Base-by-base conservation (phyloP, 1,139 yeast species). In the Hyphopichia burtonii region DNA sequence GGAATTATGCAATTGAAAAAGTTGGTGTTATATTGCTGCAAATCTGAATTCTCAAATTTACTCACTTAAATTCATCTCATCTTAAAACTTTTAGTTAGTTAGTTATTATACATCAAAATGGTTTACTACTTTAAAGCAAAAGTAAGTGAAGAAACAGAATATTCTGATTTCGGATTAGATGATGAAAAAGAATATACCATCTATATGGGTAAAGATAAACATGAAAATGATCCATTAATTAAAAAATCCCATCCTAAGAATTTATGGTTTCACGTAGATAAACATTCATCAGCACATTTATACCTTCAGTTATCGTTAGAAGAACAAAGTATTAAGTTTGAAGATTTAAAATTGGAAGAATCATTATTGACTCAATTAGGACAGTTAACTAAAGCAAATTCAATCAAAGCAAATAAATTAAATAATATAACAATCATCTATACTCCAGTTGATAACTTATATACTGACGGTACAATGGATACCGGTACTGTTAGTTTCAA, bases 181-280 rank as follows among this genome's bases (percentile, higher is more conserved):
- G 59, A 43, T 41, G 51, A 9, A 14, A 9, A 20, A 7, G 70
- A 45, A 44, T 60, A 59, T 39, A 53, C 51, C 37, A 63, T 84
- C 3, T 84, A 82, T 50, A 83, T 85, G 84, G 96, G 96, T 3
- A 82, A 76, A 54, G 88, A 87, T 58, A 86, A 86, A 59, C 68
- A 72, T 46, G 95, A 87, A 60, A 87, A 87, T 57, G 95, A 86
- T 54, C 77, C 80, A 20, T 65, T 88, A 44, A 83, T 88, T 44
- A 82, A 80, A 55, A 76, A 80, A 54, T 89, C 93, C 0, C 74
- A 79, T 50, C 83, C 82, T 14, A 79, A 77, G 45, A 86, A 86
- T 56, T 67, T 86, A 8, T 88, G 96, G 94, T 87, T 88, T 55
- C 96, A 87, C 59, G 91, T 84, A 8, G 94, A 86, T 53, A 85